Base-by-base conservation (phyloP, 768 basidiomycete genomes). In the Leccinum olivaceopallidum region DNA sequence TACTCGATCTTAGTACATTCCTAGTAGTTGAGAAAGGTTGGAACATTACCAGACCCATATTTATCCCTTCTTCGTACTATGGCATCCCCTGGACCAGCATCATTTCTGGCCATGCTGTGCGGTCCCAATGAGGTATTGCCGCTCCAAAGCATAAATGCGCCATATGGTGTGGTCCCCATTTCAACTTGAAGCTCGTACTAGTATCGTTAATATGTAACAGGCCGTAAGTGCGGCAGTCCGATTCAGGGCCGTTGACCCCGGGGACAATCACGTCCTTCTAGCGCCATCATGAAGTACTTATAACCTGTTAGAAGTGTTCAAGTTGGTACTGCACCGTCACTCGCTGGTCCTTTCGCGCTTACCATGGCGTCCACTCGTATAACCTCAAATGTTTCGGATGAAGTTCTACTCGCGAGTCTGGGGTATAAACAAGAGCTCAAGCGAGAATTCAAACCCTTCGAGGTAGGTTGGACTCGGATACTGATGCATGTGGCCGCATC, bases 391-490 rank as follows among this genome's bases (percentile, higher is more conserved):
- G 36, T 42, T 34, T 67, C 70, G 2, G 73, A 75, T 58, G 72
- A 73, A 39, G 63, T 63, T 36, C 34, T 74, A 32, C 62, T 75
- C 16, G 70, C 67, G 1, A 57, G 61, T 39, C 59, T 76, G 3
- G 73, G 73, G 6, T 75, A 75, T 52, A 76, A 74, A 39, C 74
- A 75, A 32, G 73, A 75, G 53, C 75, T 75, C 58, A 71, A 66
- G 59, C 66, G 74, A 22, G 73, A 66, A 13, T 75, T 75, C 51
- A 68, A 60, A 30, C 66, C 70, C 9, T 50, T 74, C n/a, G 74
- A 74, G 55, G 73, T 72, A 49, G 44, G 60, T 58, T 10, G 8
- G 39, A n/a, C 36, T 36, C 36, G 36, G 5, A 16, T 47, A 24
- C 8, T 16, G 22, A 16, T 4, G 22, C 12, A 32, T 42, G 16